Base-by-base conservation (phyloP, 1,139 yeast species). In the Kodamaea anthophila region DNA sequence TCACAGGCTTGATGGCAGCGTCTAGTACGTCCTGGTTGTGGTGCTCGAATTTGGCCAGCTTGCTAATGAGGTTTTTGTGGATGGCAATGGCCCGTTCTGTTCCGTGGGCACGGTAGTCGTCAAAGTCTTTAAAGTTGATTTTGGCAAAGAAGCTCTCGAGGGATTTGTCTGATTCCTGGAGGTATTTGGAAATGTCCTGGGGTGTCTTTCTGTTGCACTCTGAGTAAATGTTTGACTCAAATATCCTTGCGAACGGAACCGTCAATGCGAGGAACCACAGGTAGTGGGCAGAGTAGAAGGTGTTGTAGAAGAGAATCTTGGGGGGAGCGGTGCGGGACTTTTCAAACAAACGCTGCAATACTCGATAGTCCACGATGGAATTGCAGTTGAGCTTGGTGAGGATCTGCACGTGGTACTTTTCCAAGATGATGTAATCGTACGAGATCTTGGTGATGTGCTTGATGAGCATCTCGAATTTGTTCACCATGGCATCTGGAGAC, bases 371-470 rank as follows among this genome's bases (percentile, higher is more conserved):
- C 15, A 65, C 42, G 13, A 65, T 38, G 8, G 55, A 54, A 36
- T 64, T 61, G 33, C 51, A 47, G 37, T 53, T 50, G 24, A 64
- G 44, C 37, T 65, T 65, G 5, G 58, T 42, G 18, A 60, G 39
- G 15, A 65, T 60, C 30, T 65, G 68, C 19, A 65, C 51, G 32
- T 53, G 58, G 40, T 65, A 66, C 35, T 56, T 61, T 32, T 66
- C 73, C 37, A 66, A 47, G 18, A 65, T 46, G 30, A 63, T 51
- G 38, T 47, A 66, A 35, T 66, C 73, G 38, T 60, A 59, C 1
- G 67, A 55, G 5, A 61, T 60, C 36, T 62, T 63, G 4, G 63
- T 53, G 4, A 64, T 46, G 5, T 54, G 34, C 35, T 58, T 64
- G 18, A 63, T 33, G 13, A 63, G 39, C 19, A 54, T 38, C 9